These are phyloP conservation scores for Myxozyma monticola DNA, from an alignment of 805 yeast species.

Conservation along the genomic window DNA sequence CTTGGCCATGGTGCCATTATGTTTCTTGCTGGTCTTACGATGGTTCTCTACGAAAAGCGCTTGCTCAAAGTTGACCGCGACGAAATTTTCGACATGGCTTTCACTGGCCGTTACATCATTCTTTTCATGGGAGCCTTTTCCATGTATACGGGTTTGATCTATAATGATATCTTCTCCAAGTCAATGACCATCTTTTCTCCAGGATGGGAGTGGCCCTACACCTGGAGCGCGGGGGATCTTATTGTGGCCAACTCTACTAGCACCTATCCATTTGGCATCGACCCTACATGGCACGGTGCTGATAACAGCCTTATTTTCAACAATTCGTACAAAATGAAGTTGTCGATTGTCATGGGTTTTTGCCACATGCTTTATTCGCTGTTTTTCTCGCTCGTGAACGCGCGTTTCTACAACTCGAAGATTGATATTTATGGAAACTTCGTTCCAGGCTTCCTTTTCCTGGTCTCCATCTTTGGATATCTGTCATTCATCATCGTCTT, in stretches of 20 bases:
- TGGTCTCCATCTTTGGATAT: conserved; percentile 97
- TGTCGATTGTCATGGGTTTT: conserved; percentile 92
- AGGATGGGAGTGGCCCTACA: conserved; percentile 92
- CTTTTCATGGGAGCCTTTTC: conserved; percentile 92
- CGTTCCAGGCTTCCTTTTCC: conserved; percentile 87
- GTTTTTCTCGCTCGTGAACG: conserved; percentile 80
- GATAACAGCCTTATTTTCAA: conserved; percentile 88
- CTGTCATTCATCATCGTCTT: conserved; percentile 80
- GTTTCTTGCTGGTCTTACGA: conserved; percentile 64
- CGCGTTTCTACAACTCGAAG: conserved; percentile 61
- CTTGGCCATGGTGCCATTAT: conserved; percentile 91
- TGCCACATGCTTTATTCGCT: conserved; percentile 91
- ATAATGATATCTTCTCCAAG: conserved; percentile 90
- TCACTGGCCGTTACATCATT: conserved; percentile 84
- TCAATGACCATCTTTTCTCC: conserved; percentile 86
- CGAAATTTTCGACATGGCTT: conserved; percentile 97
- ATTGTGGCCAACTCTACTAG: conserved; percentile 67
- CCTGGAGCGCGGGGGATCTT: conserved; percentile 66
- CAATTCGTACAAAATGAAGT: conserved; percentile 96
- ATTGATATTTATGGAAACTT: conserved; percentile 91
- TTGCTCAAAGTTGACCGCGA: conserved; percentile 73
- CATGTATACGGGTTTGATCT: conserved; percentile 90
- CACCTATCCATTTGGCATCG: conserved; percentile 81
- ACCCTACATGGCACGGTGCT: conserved; percentile 96
- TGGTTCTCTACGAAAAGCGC: conserved; percentile 73